Evolutionary conservation across 2,329 filamentous ascomycete genomes (phyloP).

Genomic region (Fonsecaea multimorphosa): DNA sequence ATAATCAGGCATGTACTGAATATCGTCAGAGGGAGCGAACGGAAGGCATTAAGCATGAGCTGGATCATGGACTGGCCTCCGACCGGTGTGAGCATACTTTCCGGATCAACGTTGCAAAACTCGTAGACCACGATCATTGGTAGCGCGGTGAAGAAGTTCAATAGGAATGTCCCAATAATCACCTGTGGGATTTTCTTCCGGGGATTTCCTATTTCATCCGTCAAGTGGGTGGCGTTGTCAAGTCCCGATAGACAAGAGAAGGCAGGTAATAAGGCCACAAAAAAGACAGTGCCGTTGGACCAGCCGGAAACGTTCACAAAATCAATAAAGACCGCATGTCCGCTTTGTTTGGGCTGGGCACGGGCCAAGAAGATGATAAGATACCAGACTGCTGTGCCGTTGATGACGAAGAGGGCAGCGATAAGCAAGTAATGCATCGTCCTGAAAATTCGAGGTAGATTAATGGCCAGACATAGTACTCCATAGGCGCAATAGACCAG

Average conservation of each 20-base stretch:
- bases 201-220: conserved; percentile 31
- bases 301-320: conserved; percentile 41
- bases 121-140: conserved; percentile 31
- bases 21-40: conserved; percentile 4
- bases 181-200: conserved; percentile 25
- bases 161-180: conserved; percentile 13
- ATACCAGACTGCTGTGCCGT: conserved; percentile 34
- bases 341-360: conserved; percentile 28
- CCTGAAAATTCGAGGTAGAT: conserved; percentile 26
- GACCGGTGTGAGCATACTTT: conserved; percentile 19
- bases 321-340: conserved; percentile 27
- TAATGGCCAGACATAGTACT: conserved; percentile 17
- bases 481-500: conserved; percentile 33
- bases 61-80: conserved; percentile 22
- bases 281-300: conserved; percentile 35
- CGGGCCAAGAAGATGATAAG: conserved; percentile 41
- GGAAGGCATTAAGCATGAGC: conserved; percentile 13
- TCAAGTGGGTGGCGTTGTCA: conserved; percentile 30
- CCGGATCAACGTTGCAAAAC: conserved; percentile 24
- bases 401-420: conserved; percentile 29
- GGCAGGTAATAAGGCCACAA: conserved; percentile 23
- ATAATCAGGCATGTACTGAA: neutral
- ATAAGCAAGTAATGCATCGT: conserved; percentile 22
- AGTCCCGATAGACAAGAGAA: conserved; percentile 8
- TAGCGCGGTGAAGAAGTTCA: conserved; percentile 19